Base-by-base conservation (phyloP, 345 rosid genomes). In the Salix arbutifolia region DNA sequence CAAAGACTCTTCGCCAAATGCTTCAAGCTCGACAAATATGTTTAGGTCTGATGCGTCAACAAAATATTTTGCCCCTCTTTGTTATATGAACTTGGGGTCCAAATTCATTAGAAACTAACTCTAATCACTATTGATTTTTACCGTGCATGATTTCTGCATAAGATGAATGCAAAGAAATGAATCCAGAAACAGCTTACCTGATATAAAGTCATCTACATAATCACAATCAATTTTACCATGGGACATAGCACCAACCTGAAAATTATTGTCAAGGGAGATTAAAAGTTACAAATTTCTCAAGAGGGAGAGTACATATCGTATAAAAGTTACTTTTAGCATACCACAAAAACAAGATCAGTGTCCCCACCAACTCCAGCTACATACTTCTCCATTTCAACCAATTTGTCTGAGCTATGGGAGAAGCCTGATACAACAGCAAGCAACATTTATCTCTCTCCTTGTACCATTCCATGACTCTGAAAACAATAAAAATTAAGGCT, bases 201-300 rank as follows among this genome's bases (percentile, higher is more conserved):
- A 77, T 25, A 81, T 48, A 37, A 81, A 77, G 44, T 77, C 84
- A 50, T 81, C 84, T 37, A 77, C 19, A 65, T 81, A 81, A 53
- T 81, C 80, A 52, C 78, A 46, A 14, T 81, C 75, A 61, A 81
- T 81, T 69, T 81, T 77, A 62, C 98, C 98, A 35, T 95, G 98
- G 21, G 98, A 87, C 99, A 95, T 91, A 6, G 97, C 94, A 72
- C 99, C 97, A 76, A 91, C 88, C 96, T 91, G 86, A 70, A 76
- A 31, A 69, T 67, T 19, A 0, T 65, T 65, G 14, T 71, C 46
- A 17, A 69, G 73, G 58, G 8, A 40, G 58, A 21, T 18, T 30
- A 73, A 19, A 67, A 52, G 21, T 4, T 67, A 40, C 0, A 72
- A 66, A 46, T 58, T 56, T 62, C 58, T 52, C 6, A 75, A 64